These are phyloP conservation scores for Melastoma malabathricum DNA, from an alignment of 345 rosid species.

Conservation along the genomic window DNA sequence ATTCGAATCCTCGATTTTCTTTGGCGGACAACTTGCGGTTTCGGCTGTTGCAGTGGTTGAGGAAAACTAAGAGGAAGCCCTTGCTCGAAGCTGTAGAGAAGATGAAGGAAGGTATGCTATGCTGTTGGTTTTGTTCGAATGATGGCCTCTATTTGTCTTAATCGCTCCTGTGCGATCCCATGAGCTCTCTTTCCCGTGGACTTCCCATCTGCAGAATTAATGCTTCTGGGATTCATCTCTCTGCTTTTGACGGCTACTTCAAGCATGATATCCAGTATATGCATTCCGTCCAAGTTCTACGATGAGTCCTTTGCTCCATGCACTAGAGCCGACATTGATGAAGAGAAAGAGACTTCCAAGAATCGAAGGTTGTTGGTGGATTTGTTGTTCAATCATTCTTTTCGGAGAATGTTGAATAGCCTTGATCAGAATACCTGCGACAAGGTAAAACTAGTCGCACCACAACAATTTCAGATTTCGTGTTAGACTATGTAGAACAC, in stretches of 20 bases:
- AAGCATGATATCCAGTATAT: conserved; percentile 60
- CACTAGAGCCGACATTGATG: conserved; percentile 43
- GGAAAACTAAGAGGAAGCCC: conserved; percentile 68
- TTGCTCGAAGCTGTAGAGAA: conserved; percentile 77
- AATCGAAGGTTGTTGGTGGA: conserved; percentile 36
- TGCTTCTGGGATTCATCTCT: conserved; percentile 97
- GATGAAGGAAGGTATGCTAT: conserved; percentile 75
- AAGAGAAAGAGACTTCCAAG: conserved; percentile 32
- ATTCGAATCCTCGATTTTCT: no score
- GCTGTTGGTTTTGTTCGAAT: neutral
- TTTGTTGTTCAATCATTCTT: conserved; percentile 18
- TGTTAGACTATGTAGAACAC: neutral
- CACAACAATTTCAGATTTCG: conserved; percentile 1
- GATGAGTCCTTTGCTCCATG: conserved; percentile 66
- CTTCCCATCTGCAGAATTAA: conserved; percentile 49
- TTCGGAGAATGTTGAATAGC: conserved; percentile 44
- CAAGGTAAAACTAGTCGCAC: conserved; percentile 30
- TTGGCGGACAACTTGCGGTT: no score
- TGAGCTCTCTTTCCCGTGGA: conserved; percentile 5
- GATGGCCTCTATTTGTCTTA: no score
- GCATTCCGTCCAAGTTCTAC: conserved; percentile 81
- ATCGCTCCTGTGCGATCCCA: no score
- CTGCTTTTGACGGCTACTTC: conserved; percentile 86
- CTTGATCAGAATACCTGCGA: conserved; percentile 43
- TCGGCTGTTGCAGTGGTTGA: conserved; percentile 59